Conservation (phyloP, 1,139 yeast species). For the Tardiomyces digboiensis region DNA sequence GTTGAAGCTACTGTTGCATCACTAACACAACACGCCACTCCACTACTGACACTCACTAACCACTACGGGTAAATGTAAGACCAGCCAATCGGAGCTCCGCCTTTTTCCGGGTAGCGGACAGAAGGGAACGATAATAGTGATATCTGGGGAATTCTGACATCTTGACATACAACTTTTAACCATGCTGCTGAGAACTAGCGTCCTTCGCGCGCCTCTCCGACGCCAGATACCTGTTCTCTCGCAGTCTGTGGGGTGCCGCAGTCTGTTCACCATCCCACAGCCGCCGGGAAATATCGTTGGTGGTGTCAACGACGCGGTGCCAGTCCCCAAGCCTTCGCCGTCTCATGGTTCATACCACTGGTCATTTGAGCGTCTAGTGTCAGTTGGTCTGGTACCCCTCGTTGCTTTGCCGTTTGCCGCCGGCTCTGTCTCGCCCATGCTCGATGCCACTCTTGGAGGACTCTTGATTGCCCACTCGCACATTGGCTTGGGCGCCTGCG, state of each 20-base stretch:
- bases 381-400: conserved; percentile 68
- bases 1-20: too few relatives aligned
- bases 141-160: background rate
- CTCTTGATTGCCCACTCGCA: conserved; percentile 64
- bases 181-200: background rate
- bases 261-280: conserved; percentile 21
- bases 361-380: conserved; percentile 67
- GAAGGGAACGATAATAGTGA: background rate
- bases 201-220: background rate
- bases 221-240: background rate
- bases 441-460: conserved; percentile 62
- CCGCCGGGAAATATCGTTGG: conserved; percentile 40
- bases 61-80: background rate
- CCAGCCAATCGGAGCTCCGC: background rate
- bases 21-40: too few relatives aligned
- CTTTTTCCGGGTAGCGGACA: background rate
- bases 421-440: conserved; percentile 48
- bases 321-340: conserved; percentile 48
- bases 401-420: conserved; percentile 61
- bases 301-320: conserved; percentile 72
- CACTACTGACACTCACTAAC: background rate
- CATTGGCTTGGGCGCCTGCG: conserved; percentile 78
- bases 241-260: background rate
- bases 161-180: background rate
- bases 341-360: conserved; percentile 85